Percentiles rank a stretch among this genome's conserved stretches.
phyloP scores from a whole-genome alignment of 1,284 basidiomycete species.

The Chiua sp. region DNA sequence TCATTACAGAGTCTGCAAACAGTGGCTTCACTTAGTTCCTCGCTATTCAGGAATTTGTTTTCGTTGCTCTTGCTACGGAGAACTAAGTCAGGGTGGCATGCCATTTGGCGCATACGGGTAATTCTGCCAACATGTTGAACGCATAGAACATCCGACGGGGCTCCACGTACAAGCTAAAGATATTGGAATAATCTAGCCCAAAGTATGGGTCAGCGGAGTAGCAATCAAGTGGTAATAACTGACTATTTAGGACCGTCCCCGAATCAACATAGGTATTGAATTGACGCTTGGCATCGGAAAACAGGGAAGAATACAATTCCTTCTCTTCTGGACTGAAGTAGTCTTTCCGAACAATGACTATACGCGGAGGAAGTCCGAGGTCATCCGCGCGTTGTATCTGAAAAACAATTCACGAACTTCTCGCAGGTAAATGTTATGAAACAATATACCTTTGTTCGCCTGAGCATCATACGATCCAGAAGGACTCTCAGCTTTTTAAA shows the following conservation, averaged over 20 bases:
- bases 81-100: constrained; percentile 95
- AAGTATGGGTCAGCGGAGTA: constrained; percentile 16
- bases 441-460: constrained; percentile 71
- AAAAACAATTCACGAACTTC: constrained; percentile 40
- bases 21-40: constrained; percentile 72
- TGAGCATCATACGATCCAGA: constrained; percentile 96
- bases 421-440: background rate
- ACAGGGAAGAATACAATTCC: constrained; percentile 93
- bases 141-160: background rate
- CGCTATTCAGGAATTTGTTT: constrained; percentile 56
- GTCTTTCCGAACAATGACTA: constrained; percentile 88
- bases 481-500: constrained; percentile 93
- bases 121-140: constrained; percentile 47
- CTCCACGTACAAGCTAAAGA: constrained; percentile 77
- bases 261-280: constrained; percentile 92
- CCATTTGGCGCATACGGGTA: constrained; percentile 95
- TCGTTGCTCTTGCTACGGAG: constrained; percentile 86
- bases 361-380: constrained; percentile 95
- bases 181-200: constrained; percentile 88
- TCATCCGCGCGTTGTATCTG: constrained; percentile 98
- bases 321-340: constrained; percentile 98
- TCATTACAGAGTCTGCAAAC: constrained; percentile 97
- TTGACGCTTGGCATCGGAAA: constrained; percentile 91
- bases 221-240: constrained; percentile 36
- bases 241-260: constrained; percentile 93